A percentile compares a stretch with the other conserved stretches of the same genome.
These are phyloP conservation scores for Scenedesmus sp. DNA, from an alignment of 163 green algal species.

Conservation along the genomic window DNA sequence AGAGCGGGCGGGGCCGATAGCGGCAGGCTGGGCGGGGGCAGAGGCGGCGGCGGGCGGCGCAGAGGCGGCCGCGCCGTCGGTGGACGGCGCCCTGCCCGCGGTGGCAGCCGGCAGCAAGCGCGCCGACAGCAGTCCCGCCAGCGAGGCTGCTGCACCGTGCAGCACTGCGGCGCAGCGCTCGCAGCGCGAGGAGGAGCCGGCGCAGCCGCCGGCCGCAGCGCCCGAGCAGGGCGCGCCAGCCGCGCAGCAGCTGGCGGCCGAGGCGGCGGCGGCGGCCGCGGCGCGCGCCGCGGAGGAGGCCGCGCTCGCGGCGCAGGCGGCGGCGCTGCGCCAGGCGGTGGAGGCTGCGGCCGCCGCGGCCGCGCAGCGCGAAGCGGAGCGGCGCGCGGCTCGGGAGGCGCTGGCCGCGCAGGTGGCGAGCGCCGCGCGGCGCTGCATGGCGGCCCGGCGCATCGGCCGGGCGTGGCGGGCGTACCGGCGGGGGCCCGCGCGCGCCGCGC, in stretches of 20 bases:
- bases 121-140: no score
- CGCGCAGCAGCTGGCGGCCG: background rate
- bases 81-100: no score
- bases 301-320: background rate
- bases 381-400: no score
- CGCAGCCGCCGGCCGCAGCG: background rate
- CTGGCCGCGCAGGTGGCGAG: conserved; percentile 5
- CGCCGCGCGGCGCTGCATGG: conserved; percentile 9
- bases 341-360: background rate
- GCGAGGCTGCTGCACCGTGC: background rate
- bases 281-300: background rate
- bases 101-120: no score
- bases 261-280: background rate
- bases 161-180: background rate
- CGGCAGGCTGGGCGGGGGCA: no score
- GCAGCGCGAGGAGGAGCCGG: background rate
- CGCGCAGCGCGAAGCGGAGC: background rate
- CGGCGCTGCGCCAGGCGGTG: background rate
- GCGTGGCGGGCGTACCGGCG: conserved; percentile 8
- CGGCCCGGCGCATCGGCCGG: background rate
- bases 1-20: no score
- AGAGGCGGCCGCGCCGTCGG: no score
- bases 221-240: background rate
- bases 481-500: background rate
- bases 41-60: no score